These are phyloP conservation scores for Leishmania mexicana DNA, from an alignment of 208 protist species.

Conservation along the genomic window DNA sequence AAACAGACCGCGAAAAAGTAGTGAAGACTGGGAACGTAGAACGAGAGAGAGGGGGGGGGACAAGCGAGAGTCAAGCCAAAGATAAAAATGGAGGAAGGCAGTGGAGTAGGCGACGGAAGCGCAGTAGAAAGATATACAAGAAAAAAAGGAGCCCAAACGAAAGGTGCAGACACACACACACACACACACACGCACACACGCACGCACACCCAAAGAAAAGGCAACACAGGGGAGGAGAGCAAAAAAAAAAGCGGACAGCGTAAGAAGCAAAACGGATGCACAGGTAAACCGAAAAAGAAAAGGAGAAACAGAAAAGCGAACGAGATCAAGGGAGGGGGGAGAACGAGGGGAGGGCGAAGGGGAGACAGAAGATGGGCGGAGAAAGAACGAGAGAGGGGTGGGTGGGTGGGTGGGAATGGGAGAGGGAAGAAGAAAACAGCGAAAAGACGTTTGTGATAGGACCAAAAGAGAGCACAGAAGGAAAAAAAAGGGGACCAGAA, in stretches of 20 bases:
- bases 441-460: background rate
- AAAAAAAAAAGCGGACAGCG: background rate
- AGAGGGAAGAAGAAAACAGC: background rate
- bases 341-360: background rate
- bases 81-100: constrained; percentile 10
- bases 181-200: background rate
- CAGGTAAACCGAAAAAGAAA: background rate
- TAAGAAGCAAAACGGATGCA: background rate
- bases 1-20: constrained; percentile 13
- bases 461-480: background rate
- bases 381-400: background rate
- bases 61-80: constrained; percentile 12
- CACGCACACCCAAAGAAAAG: background rate
- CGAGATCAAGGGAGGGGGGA: background rate
- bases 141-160: background rate
- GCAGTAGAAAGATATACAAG: constrained; percentile 8
- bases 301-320: background rate
- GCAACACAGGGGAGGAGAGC: background rate
- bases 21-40: constrained; percentile 10
- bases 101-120: background rate
- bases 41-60: constrained; percentile 12
- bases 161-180: background rate
- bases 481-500: background rate
- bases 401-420: no score
- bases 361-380: background rate